These are phyloP conservation scores for Protomyces pachydermus DNA, from an alignment of 1,139 yeast species.

Conservation along the genomic window DNA sequence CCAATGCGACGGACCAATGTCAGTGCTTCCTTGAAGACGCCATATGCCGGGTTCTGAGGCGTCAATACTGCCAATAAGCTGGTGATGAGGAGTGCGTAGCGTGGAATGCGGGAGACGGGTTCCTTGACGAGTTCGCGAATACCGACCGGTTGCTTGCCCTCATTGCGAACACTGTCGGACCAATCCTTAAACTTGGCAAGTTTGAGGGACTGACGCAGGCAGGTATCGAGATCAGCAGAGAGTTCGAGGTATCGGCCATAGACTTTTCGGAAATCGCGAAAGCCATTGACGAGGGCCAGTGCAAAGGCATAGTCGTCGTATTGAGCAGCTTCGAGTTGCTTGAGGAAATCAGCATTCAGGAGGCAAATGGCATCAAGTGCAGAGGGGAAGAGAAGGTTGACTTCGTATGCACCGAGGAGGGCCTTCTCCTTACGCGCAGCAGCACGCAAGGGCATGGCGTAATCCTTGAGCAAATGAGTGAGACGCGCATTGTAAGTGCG, in stretches of 20 bases:
- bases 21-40: conserved; percentile 19
- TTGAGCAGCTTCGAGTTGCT: conserved; percentile 10
- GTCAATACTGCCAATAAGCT: conserved; percentile 6
- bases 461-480: conserved; percentile 22
- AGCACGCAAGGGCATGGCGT: conserved; percentile 23
- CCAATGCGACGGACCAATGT: conserved; percentile 17
- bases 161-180: conserved; percentile 4
- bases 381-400: conserved; percentile 24
- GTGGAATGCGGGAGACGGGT: conserved; percentile 26
- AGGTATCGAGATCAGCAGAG: conserved; percentile 17
- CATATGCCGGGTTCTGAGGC: conserved; percentile 25
- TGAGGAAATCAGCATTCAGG: conserved; percentile 26
- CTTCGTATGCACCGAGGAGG: conserved; percentile 21
- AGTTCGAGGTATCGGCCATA: conserved; percentile 26
- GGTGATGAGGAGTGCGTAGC: conserved; percentile 26
- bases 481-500: conserved; percentile 21
- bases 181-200: conserved; percentile 20
- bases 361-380: conserved; percentile 25
- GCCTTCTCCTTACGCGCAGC: conserved; percentile 19
- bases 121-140: conserved; percentile 28
- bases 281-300: conserved; percentile 11
- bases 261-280: conserved; percentile 19
- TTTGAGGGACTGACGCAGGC: conserved; percentile 13
- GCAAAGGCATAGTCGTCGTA: conserved; percentile 12
- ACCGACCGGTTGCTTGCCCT: conserved; percentile 18